A percentile compares a stretch with the other conserved stretches of the same genome.
Evolutionary conservation across 202 grass and related monocot species (phyloP).

Genomic region (Saccharum hybrid): DNA sequence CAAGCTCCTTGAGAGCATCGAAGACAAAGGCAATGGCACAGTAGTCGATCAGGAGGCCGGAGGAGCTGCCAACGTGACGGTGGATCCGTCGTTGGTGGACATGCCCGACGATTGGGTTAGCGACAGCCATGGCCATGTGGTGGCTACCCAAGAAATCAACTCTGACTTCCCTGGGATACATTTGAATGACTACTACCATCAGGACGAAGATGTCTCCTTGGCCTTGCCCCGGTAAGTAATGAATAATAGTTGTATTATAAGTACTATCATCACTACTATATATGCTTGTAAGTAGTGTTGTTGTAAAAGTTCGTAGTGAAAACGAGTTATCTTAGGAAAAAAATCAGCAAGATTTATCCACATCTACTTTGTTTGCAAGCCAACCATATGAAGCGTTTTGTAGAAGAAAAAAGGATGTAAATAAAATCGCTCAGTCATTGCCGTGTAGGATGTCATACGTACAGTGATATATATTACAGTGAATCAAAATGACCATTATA

Average conservation of each 20-base stretch:
- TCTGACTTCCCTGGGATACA: conserved; percentile 38
- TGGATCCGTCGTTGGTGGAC: conserved; percentile 19
- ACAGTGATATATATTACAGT: not conserved
- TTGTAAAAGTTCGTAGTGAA: too few species aligned
- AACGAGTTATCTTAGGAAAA: too few species aligned
- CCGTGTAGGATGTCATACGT: not conserved
- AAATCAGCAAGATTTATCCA: too few species aligned
- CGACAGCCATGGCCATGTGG: conserved; percentile 21
- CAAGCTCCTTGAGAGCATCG: conserved; percentile 71
- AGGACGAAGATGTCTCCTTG: conserved; percentile 49
- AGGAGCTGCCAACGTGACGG: not conserved
- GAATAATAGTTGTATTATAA: not conserved
- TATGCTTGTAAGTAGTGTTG: too few species aligned
- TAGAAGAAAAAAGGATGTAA: not conserved
- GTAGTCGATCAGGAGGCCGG: not conserved
- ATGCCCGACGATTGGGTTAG: conserved; percentile 22
- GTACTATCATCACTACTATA: too few species aligned
- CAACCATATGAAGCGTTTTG: too few species aligned
- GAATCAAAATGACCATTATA: not conserved
- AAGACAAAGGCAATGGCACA: conserved; percentile 27
- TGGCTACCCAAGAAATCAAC: conserved; percentile 13
- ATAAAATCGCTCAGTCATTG: not conserved
- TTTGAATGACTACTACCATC: conserved; percentile 48
- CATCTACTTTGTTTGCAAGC: too few species aligned
- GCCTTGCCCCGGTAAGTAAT: conserved; percentile 67